Evolutionary conservation across 228 moss, liverwort and hornwort species (phyloP), one percentile per base, ranked within the genome.

Genomic region (Sphagnum fallax): DNA sequence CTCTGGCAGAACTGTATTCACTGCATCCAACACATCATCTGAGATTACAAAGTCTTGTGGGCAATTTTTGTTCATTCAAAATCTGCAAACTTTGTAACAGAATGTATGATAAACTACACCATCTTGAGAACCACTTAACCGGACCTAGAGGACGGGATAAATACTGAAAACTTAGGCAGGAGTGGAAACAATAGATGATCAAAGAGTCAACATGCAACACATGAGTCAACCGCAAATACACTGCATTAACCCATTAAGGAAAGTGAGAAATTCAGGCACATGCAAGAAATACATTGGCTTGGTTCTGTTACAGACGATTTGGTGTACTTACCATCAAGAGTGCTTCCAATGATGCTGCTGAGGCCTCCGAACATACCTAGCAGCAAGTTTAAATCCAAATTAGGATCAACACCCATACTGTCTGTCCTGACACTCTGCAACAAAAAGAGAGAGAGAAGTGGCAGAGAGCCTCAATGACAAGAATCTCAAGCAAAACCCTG

Each of bases 321-420:
- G 32, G 32, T 32, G 32, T 32, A 55, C 55, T 55, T 8, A 83
- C 83, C 83, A 61, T 83, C 83, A 52, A 76, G 67, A 64, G 65
- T 74, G 49, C 73, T 64, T 47, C 79, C 76, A 13, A 79, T 53
- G 5, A 52, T 77, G 58, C 69, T 72, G 5, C 83, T 79, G 32
- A 83, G 74, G 65, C 83, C 83, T 53, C 83, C 83, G 62, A 84
- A 77, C 80, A 84, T 77, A 65, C 80, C 75, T 16, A 80, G 53
- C 15, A 84, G 61, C 69, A 80, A 77, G 50, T 72, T 84, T 67
- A 84, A 14, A 73, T 84, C 83, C 52, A 80, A 53, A 15, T 75
- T 80, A 59, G 76, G 65, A 49, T 65, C 74, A 48, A 73, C 68
- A 65, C 73, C 72, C 55, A 76, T 68, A 58, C 80, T 50, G 73